Evolutionary conservation across 2,329 filamentous ascomycete genomes (phyloP), one percentile per base, ranked within the genome.

Genomic region (Arthroderma sp.): DNA sequence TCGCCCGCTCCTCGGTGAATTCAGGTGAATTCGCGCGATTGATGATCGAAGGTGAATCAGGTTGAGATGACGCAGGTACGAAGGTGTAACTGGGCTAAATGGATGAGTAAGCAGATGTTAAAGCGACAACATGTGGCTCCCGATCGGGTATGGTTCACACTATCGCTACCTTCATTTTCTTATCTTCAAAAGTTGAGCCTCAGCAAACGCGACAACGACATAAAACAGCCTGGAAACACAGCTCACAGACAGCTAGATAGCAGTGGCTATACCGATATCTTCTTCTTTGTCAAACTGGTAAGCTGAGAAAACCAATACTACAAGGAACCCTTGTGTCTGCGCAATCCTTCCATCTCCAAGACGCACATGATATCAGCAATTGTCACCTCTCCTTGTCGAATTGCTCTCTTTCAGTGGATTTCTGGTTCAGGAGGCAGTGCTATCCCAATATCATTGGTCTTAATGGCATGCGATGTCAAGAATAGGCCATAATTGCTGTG

Each of bases 91-190:
- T n/a, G n/a, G n/a, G n/a, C n/a, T n/a, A n/a, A n/a, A n/a, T n/a
- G n/a, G n/a, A n/a, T n/a, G n/a, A n/a, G n/a, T n/a, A n/a, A n/a
- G n/a, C n/a, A n/a, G n/a, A n/a, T n/a, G n/a, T n/a, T n/a, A n/a
- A n/a, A n/a, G n/a, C n/a, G n/a, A n/a, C n/a, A n/a, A n/a, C n/a
- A n/a, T n/a, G n/a, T n/a, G n/a, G n/a, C n/a, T n/a, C n/a, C n/a
- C n/a, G n/a, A n/a, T n/a, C n/a, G n/a, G n/a, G n/a, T n/a, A n/a
- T n/a, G n/a, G n/a, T n/a, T n/a, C n/a, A n/a, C n/a, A n/a, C n/a
- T n/a, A 51, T 51, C 47, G 47, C 47, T 25, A 51, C 47, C 28
- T 13, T 31, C 47, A 33, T 51, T 51, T 51, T 51, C 47, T 51
- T 51, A 51, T 28, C 28, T n/a, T n/a, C n/a, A n/a, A n/a, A n/a